Conservation (phyloP, 108 stramenopile genomes). For the Pseudonitzschia multistriata region DNA sequence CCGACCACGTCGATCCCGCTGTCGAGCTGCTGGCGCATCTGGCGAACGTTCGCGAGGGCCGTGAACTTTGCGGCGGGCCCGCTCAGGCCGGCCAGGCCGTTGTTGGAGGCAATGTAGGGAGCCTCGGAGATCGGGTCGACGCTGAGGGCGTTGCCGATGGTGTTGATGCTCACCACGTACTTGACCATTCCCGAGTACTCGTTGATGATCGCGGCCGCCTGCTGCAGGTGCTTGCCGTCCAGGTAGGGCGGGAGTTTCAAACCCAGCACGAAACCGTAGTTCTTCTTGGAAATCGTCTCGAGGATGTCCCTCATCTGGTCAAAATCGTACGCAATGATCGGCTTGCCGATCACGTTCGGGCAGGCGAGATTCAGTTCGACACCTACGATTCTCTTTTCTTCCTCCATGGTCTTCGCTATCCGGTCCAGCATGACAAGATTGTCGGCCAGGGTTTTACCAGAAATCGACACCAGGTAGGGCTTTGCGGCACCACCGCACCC, state of each 20-base stretch:
- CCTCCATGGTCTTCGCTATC: conserved; percentile 34
- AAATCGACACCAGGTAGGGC: conserved; percentile 89
- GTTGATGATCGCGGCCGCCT: conserved; percentile 78
- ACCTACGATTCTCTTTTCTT: conserved; percentile 47
- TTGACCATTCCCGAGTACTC: conserved; percentile 55
- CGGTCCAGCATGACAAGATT: conserved; percentile 81
- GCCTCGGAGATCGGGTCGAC: conserved; percentile 65
- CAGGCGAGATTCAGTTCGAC: conserved; percentile 92
- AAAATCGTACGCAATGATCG: conserved; percentile 91
- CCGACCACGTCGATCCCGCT: conserved; percentile 85
- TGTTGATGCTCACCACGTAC: conserved; percentile 85
- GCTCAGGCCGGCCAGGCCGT: conserved; percentile 84
- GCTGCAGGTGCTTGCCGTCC: conserved; percentile 78
- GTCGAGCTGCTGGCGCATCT: conserved; percentile 73
- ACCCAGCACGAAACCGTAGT: conserved; percentile 55
- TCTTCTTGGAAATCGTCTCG: conserved; percentile 34
- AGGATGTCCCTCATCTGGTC: conserved; percentile 82
- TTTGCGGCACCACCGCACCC: conserved; percentile 40
- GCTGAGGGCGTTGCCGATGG: conserved; percentile 84
- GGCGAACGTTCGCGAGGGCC: conserved; percentile 82
- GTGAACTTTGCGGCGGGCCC: conserved; percentile 86
- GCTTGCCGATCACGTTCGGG: conserved; percentile 93
- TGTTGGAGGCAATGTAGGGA: conserved; percentile 73
- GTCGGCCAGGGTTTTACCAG: conserved; percentile 77
- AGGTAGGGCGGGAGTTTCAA: conserved; percentile 93